Conservation (phyloP, 2,329 filamentous ascomycete genomes). For the Claviceps pazoutovae region DNA sequence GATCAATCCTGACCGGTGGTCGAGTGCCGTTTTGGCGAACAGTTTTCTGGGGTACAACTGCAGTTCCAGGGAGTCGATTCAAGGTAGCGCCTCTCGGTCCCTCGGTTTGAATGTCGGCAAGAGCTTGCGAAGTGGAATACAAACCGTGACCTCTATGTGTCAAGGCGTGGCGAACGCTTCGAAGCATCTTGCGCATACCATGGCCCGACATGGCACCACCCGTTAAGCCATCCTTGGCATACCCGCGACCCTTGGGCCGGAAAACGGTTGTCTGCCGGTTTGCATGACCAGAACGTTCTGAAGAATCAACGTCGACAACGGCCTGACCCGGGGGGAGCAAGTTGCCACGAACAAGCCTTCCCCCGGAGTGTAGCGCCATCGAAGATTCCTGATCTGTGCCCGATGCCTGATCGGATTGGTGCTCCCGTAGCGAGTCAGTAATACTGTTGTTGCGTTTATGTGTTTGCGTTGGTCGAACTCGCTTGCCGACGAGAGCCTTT, state of each 20-base stretch:
- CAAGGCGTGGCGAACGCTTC: slow-evolving; percentile 70
- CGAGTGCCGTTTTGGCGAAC: slow-evolving; percentile 28
- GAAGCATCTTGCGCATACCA: slow-evolving; percentile 74
- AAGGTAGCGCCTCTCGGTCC: slow-evolving; percentile 39
- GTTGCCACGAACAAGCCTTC: slow-evolving; percentile 77
- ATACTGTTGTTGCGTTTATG: slow-evolving; percentile 84
- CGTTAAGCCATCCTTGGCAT: slow-evolving; percentile 32
- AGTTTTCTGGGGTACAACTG: slow-evolving; percentile 43
- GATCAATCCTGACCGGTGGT: slow-evolving; percentile 57
- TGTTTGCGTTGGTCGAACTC: slow-evolving; percentile 38
- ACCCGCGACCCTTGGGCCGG: slow-evolving; percentile 21
- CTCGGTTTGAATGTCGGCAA: slow-evolving; percentile 33
- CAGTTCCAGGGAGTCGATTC: slow-evolving; percentile 45
- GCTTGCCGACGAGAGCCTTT: slow-evolving; percentile 42
- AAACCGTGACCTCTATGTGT: slow-evolving; percentile 42
- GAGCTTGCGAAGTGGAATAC: slow-evolving; percentile 31
- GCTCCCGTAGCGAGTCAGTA: slow-evolving; percentile 69
- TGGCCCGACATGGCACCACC: slow-evolving; percentile 51
- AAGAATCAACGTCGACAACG: slow-evolving; percentile 54
- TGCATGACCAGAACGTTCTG: slow-evolving; percentile 30
- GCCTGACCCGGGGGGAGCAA: slow-evolving; percentile 71
- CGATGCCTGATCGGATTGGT: slow-evolving; percentile 34
- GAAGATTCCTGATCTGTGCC: slow-evolving; percentile 43
- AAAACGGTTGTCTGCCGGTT: slow-evolving; percentile 42
- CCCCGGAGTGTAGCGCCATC: slow-evolving; percentile 54